phyloP scores from a whole-genome alignment of 2,329 filamentous ascomycete species.

The Ascochyta viciae-villosae region DNA sequence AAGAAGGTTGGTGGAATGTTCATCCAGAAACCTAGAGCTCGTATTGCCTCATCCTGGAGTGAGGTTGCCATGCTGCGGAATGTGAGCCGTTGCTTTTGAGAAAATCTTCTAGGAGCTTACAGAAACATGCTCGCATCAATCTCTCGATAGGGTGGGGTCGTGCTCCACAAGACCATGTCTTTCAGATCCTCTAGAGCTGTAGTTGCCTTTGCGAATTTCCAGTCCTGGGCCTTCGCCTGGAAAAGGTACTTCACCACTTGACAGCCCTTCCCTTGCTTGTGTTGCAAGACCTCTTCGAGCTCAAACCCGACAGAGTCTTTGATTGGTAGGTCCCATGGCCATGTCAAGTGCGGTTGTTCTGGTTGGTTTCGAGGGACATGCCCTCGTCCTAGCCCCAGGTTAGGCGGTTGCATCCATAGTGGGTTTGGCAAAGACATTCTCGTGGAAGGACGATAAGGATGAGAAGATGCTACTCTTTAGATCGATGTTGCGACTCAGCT shows the following conservation, averaged over 20 bases:
- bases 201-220: conserved; percentile 2
- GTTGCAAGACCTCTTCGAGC: not conserved
- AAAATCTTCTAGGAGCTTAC: not conserved
- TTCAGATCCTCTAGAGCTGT: not conserved
- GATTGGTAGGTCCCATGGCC: conserved; percentile 1
- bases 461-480: not conserved
- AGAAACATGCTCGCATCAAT: not conserved
- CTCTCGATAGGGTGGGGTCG: not conserved
- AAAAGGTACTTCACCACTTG: conserved; percentile 4
- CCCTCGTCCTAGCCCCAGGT: not conserved
- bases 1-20: conserved; percentile 17
- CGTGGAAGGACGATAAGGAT: not conserved
- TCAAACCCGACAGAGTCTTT: not conserved
- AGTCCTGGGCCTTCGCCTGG: not conserved
- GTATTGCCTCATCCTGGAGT: conserved; percentile 17
- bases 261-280: conserved; percentile 1
- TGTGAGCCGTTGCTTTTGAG: not conserved
- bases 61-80: conserved; percentile 8
- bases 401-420: conserved; percentile 5
- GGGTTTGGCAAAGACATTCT: not conserved
- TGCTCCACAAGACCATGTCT: not conserved
- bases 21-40: conserved; percentile 14
- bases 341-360: not conserved
- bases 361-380: not conserved
- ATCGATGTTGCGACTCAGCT: not conserved